Conservation (phyloP, 1,139 yeast species). For the Saccharomycopsis hybrid region DNA sequence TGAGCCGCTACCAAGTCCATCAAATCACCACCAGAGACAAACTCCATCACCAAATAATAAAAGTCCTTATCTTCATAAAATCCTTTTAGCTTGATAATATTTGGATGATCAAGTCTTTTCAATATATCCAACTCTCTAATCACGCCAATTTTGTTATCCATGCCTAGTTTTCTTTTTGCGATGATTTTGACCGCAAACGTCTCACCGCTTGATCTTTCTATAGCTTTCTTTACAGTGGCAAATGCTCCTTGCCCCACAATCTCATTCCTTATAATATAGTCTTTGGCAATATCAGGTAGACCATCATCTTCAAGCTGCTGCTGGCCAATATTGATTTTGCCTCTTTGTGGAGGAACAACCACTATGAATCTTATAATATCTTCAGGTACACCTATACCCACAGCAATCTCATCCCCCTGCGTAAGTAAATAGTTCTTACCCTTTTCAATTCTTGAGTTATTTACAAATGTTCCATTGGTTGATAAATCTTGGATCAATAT, state of each 20-base stretch:
- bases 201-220: constrained; percentile 77
- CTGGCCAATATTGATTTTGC: no score
- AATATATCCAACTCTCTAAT: constrained; percentile 80
- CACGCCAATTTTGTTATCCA: constrained; percentile 77
- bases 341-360: constrained; percentile 35
- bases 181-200: constrained; percentile 88
- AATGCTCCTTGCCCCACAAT: constrained; percentile 95
- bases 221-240: constrained; percentile 89
- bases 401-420: constrained; percentile 88
- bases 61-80: constrained; percentile 77
- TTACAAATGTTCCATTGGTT: constrained; percentile 88
- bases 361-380: constrained; percentile 76
- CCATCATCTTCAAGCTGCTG: constrained; percentile 16
- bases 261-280: constrained; percentile 73
- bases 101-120: constrained; percentile 70
- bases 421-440: constrained; percentile 77
- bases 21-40: constrained; percentile 93
- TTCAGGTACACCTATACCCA: constrained; percentile 77
- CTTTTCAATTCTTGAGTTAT: constrained; percentile 64
- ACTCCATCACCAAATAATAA: constrained; percentile 90
- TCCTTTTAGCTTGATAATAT: constrained; percentile 75
- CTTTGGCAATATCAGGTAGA: constrained; percentile 51
- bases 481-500: constrained; percentile 64
- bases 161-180: constrained; percentile 62
- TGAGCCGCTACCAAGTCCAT: constrained; percentile 93